Conservation (phyloP, 148 eudicot genomes). For the Chenopodium suecicum region DNA sequence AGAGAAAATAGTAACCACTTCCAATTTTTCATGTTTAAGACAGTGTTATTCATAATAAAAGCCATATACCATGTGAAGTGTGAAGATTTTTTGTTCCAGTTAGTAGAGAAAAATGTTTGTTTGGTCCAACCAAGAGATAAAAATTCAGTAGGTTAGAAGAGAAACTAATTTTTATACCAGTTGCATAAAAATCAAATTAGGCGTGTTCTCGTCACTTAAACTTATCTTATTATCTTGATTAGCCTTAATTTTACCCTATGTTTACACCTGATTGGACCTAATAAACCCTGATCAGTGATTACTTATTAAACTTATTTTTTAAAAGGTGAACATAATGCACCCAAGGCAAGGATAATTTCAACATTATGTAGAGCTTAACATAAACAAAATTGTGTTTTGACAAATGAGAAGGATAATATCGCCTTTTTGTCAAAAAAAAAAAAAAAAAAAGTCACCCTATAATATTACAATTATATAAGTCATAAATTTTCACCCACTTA, state of each 20-base stretch:
- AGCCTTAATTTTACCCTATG: too few relatives aligned
- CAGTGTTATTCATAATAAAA: constrained; percentile 13
- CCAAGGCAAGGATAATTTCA: constrained; percentile 37
- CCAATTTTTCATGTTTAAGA: constrained; percentile 32
- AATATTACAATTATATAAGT: too few relatives aligned
- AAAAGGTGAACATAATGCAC: not conserved
- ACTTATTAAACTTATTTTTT: too few relatives aligned
- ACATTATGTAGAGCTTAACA: not conserved
- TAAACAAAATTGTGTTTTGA: not conserved
- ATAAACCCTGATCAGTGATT: too few relatives aligned
- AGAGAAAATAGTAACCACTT: constrained; percentile 37
- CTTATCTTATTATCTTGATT: too few relatives aligned
- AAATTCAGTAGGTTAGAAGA: constrained; percentile 5
- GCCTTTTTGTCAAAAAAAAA: not conserved
- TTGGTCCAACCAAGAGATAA: constrained; percentile 3
- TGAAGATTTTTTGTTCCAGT: constrained; percentile 22
- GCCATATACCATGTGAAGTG: constrained; percentile 41
- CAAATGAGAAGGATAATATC: not conserved
- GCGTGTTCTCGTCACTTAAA: too few relatives aligned
- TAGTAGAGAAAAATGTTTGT: constrained; percentile 13
- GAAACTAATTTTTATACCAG: constrained; percentile 7
- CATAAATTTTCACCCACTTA: too few relatives aligned
- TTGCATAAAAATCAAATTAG: constrained; percentile 29
- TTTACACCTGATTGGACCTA: too few relatives aligned
- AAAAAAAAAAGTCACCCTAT: too few relatives aligned